Percentiles rank a stretch among this genome's conserved stretches.
phyloP scores from a whole-genome alignment of 2,329 filamentous ascomycete species.

The Alternaria atra region DNA sequence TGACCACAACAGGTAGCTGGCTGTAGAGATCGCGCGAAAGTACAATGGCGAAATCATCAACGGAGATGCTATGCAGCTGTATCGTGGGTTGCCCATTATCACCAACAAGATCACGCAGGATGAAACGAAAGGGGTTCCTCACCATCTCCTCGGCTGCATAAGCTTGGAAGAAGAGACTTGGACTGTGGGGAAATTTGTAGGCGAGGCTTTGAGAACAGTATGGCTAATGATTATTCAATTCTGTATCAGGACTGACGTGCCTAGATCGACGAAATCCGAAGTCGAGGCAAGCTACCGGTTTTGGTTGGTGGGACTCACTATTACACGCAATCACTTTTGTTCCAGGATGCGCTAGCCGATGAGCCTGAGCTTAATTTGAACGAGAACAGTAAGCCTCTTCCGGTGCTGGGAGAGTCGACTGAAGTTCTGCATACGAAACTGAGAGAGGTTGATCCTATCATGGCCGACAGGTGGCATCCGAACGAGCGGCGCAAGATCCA shows the following conservation, averaged over 20 bases:
- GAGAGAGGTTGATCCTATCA: conserved; percentile 81
- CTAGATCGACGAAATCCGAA: conserved; percentile 77
- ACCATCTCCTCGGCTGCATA: conserved; percentile 87
- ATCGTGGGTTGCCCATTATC: conserved; percentile 88
- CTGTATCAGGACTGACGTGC: conserved; percentile 1
- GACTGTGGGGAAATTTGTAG: conserved; percentile 81
- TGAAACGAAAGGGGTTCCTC: conserved; percentile 81
- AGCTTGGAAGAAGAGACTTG: conserved; percentile 79
- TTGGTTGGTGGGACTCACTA: conserved; percentile 96
- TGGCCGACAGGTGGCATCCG: conserved; percentile 93
- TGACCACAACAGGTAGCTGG: conserved; percentile 70
- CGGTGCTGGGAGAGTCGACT: conserved; percentile 76
- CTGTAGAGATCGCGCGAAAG: conserved; percentile 81
- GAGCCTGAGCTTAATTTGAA: conserved; percentile 49
- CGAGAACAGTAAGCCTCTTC: conserved; percentile 56
- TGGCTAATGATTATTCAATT: neutral
- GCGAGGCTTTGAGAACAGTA: conserved; percentile 68
- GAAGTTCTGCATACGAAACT: conserved; percentile 77
- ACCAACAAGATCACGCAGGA: conserved; percentile 87
- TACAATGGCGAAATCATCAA: conserved; percentile 97
- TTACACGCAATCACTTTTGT: conserved; percentile 89
- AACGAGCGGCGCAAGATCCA: conserved; percentile 90
- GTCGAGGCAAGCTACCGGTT: conserved; percentile 82
- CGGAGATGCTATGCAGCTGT: conserved; percentile 98
- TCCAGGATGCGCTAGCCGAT: conserved; percentile 73